These are phyloP conservation scores for Xylaria castorea DNA, from an alignment of 495 filamentous ascomycete genomes.

Conservation along the genomic window DNA sequence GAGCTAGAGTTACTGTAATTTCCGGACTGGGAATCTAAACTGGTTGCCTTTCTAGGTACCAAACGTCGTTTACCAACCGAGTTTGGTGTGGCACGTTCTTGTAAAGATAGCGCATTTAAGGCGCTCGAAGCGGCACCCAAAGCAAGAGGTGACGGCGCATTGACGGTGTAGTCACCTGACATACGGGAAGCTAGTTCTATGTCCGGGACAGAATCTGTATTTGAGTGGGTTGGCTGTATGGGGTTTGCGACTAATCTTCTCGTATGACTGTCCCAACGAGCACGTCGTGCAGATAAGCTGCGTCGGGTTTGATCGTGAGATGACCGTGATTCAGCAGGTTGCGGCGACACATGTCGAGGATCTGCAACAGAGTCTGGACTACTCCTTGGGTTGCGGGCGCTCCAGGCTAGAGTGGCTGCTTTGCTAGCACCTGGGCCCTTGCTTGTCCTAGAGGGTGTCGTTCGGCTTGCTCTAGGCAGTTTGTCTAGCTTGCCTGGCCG, in stretches of 20 bases:
- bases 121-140: conserved; percentile 58
- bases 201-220: conserved; percentile 32
- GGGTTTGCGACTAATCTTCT: conserved; percentile 47
- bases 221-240: conserved; percentile 34
- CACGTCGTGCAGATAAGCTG: conserved; percentile 35
- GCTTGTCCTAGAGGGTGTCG: conserved; percentile 34
- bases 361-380: conserved; percentile 30
- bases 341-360: conserved; percentile 26
- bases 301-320: conserved; percentile 37
- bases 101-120: conserved; percentile 43
- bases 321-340: conserved; percentile 26
- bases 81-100: conserved; percentile 36
- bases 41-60: conserved; percentile 22
- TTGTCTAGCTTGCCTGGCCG: conserved; percentile 68
- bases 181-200: conserved; percentile 35
- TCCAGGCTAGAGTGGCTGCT: conserved; percentile 90
- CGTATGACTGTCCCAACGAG: conserved; percentile 54
- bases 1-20: conserved; percentile 24
- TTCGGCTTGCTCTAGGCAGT: conserved; percentile 56
- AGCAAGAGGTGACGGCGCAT: conserved; percentile 46
- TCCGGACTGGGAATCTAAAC: conserved; percentile 27
- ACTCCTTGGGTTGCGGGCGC: conserved; percentile 45
- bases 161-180: conserved; percentile 34
- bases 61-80: conserved; percentile 27
- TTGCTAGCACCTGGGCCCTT: conserved; percentile 71